A percentile compares a stretch with the other conserved stretches of the same genome.
Evolutionary conservation across 371 early-diverging fungal genomes (phyloP).

Genomic region (Batrachochytrium dendrobatidis): DNA sequence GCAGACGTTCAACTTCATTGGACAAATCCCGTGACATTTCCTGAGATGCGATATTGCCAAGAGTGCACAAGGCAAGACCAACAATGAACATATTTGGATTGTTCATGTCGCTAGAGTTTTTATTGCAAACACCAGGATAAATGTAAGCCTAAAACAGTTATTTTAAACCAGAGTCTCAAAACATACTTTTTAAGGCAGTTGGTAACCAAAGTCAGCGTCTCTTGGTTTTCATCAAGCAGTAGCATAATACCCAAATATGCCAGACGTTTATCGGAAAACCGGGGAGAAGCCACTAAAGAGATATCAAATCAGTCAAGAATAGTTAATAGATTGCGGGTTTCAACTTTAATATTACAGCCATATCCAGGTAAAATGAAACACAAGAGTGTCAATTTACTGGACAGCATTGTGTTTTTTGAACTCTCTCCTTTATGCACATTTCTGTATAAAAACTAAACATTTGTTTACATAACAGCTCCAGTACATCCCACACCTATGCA

Average conservation of each 20-base stretch:
- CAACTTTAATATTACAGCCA: too few species aligned
- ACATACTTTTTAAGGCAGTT: constrained; percentile 91
- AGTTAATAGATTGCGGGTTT: too few species aligned
- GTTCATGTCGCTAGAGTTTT: constrained; percentile 77
- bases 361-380: too few species aligned
- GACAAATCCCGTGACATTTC: constrained; percentile 94
- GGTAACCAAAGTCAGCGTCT: constrained; percentile 89
- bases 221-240: constrained; percentile 94
- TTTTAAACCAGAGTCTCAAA: not conserved
- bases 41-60: constrained; percentile 89
- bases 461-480: too few species aligned
- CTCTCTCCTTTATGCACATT: too few species aligned
- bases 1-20: constrained; percentile 85
- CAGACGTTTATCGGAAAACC: constrained; percentile 90
- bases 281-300: constrained; percentile 69
- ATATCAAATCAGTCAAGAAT: not conserved
- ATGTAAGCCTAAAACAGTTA: not conserved
- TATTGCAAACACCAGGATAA: too few species aligned
- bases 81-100: constrained; percentile 90
- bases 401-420: too few species aligned
- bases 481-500: too few species aligned
- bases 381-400: too few species aligned
- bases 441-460: too few species aligned
- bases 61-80: constrained; percentile 89
- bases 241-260: constrained; percentile 96